Evolutionary conservation across 2,329 filamentous ascomycete genomes (phyloP).

Genomic region (Botryotinia globosa): DNA sequence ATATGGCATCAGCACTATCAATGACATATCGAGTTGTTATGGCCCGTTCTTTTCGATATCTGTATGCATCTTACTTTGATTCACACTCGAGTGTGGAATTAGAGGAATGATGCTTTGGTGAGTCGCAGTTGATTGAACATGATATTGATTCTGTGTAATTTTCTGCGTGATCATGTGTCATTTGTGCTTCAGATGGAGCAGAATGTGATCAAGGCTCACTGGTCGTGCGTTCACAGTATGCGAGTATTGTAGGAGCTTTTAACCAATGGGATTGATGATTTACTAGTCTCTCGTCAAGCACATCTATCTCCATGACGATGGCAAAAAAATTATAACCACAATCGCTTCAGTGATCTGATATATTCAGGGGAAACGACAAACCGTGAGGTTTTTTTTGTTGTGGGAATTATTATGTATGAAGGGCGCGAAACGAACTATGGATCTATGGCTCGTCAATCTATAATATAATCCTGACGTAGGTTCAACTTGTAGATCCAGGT

Average conservation of each 20-base stretch:
- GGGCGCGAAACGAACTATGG: not conserved
- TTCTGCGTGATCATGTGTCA: not conserved
- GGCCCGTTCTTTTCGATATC: not conserved
- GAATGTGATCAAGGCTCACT: not conserved
- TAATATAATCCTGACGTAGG: not conserved
- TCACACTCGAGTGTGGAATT: not conserved
- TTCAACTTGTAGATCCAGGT: not conserved
- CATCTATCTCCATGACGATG: not conserved
- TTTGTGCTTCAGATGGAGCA: not conserved
- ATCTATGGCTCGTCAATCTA: not conserved
- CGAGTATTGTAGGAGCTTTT: no score
- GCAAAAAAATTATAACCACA: accelerated
- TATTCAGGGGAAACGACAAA: not conserved
- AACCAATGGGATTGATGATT: no score
- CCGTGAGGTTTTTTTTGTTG: not conserved
- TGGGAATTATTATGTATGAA: not conserved
- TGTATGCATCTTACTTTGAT: not conserved
- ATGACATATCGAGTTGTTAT: not conserved
- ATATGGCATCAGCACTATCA: not conserved
- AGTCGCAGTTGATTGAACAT: not conserved
- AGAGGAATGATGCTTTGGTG: accelerated
- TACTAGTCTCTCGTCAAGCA: no score
- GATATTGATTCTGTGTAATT: not conserved
- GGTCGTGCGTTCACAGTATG: no score
- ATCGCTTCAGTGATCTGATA: not conserved